Evolutionary conservation across 352 stramenopile species (phyloP).

Genomic region (Globisporangium splendens): DNA sequence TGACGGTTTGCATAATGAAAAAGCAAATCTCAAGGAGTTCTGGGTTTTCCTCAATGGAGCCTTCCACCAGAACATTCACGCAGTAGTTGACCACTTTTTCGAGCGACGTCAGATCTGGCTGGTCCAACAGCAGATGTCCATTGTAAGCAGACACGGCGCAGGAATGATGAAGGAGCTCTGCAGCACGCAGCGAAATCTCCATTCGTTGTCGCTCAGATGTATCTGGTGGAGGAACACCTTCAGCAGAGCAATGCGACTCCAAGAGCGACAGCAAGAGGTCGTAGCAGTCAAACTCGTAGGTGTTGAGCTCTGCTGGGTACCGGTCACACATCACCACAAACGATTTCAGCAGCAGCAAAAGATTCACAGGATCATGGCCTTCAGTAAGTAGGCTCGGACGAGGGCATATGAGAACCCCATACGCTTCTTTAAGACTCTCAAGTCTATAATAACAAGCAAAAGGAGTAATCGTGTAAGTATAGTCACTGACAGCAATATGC

Average conservation of each 20-base stretch:
- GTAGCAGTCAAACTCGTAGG: conserved; percentile 71
- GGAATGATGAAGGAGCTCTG: conserved; percentile 63
- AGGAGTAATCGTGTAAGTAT: not conserved
- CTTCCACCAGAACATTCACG: conserved; percentile 47
- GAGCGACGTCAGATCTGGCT: conserved; percentile 37
- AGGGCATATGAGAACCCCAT: conserved; percentile 63
- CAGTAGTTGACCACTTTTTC: conserved; percentile 73
- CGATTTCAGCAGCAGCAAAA: conserved; percentile 62
- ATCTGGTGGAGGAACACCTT: conserved; percentile 31
- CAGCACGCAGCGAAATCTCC: conserved; percentile 56
- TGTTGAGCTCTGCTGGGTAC: conserved; percentile 42
- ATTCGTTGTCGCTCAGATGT: conserved; percentile 42
- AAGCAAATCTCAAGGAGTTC: conserved; percentile 50
- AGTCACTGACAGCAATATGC: not conserved
- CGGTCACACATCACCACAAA: conserved; percentile 66
- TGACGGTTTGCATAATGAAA: conserved; percentile 71
- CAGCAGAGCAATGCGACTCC: conserved; percentile 52
- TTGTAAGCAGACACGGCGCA: conserved; percentile 65
- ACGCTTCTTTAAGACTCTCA: conserved; percentile 50
- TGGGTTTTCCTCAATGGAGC: conserved; percentile 23
- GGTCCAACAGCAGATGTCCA: conserved; percentile 48
- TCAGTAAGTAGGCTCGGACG: conserved; percentile 57
- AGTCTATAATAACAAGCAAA: conserved; percentile 22
- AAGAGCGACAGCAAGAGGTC: conserved; percentile 57
- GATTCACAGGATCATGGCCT: conserved; percentile 68